A percentile compares a stretch with the other conserved stretches of the same genome.
These are phyloP conservation scores for Stromatinia cepivora DNA, from an alignment of 2,329 filamentous ascomycete genomes.

Conservation along the genomic window DNA sequence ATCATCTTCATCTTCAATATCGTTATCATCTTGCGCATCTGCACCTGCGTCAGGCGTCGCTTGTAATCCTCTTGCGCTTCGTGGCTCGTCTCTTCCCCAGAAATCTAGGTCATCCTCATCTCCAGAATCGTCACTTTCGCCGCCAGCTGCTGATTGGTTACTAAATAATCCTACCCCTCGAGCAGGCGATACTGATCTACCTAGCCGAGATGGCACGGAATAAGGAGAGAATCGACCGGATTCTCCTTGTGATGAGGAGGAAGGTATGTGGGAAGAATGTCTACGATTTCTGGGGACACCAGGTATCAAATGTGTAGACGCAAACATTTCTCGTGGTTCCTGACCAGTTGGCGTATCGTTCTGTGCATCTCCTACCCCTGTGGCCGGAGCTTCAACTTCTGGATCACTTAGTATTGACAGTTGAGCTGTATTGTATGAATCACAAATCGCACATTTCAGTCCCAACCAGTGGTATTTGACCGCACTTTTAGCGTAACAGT, in stretches of 20 bases:
- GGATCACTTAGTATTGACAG: slow-evolving; percentile 57
- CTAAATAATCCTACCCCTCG: slow-evolving; percentile 39
- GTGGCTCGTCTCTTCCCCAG: slow-evolving; percentile 49
- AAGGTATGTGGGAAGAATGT: slow-evolving; percentile 38
- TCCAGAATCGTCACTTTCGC: slow-evolving; percentile 50
- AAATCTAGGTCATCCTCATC: slow-evolving; percentile 53
- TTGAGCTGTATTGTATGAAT: slow-evolving; percentile 69
- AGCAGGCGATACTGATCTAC: slow-evolving; percentile 41
- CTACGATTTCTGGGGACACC: slow-evolving; percentile 33
- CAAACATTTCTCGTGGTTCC: slow-evolving; percentile 26
- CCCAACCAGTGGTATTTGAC: slow-evolving; percentile 94
- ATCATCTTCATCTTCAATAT: slow-evolving; percentile 39
- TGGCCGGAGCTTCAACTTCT: slow-evolving; percentile 28
- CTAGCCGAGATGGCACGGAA: slow-evolving; percentile 34
- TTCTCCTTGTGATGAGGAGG: slow-evolving; percentile 22
- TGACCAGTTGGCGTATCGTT: slow-evolving; percentile 28
- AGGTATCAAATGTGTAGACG: slow-evolving; percentile 23
- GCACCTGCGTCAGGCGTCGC: slow-evolving; percentile 37
- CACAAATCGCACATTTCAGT: slow-evolving; percentile 77
- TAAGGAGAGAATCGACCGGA: slow-evolving; percentile 35
- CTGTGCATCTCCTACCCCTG: slow-evolving; percentile 33
- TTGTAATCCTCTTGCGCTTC: slow-evolving; percentile 35
- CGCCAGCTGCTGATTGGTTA: slow-evolving; percentile 41
- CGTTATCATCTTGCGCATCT: slow-evolving; percentile 43
- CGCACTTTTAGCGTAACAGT: slow-evolving; percentile 84